Base-by-base conservation (phyloP, 257 asterid genomes). In the Thymus mandschuricus region DNA sequence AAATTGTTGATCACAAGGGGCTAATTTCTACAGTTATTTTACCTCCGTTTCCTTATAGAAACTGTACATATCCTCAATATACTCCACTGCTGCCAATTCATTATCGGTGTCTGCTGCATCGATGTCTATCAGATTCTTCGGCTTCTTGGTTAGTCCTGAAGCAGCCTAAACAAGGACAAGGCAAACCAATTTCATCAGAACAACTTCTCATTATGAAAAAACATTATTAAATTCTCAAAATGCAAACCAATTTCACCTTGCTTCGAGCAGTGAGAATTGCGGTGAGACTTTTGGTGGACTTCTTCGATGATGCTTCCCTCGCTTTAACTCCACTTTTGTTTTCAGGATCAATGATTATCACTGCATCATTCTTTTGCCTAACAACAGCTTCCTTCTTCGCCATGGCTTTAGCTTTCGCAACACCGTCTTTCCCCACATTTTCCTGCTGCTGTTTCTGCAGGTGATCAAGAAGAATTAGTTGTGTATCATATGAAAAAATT, bases 251-350 rank as follows among this genome's bases (percentile, higher is more conserved):
- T 29, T 60, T 1, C 33, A 84, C 90, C 87, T 83, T 81, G 96
- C 98, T 90, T 80, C 97, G 72, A 33, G 97, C 97, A 51, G 89
- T 79, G 30, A 91, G 92, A 61, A 71, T 78, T 10, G 96, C 79
- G 21, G 95, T 86, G 49, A 81, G 81, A 64, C 87, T 72, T 83
- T 82, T 89, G 34, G 75, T 74, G 9, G 79, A 57, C 58, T 78
- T 84, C 75, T 80, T 85, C 4, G 76, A 33, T 2, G 89, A 81
- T 3, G 50, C 68, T 61, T 72, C 77, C 73, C 52, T 71, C 8
- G 7, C 33, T 71, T 58, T 81, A 51, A 35, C 67, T 49, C 66
- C 79, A 49, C 38, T 64, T 55, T 63, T 76, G 34, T 58, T 81
- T 15, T 81, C 88, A 68, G 86, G 56, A 51, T 83, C 72, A 43